A percentile compares a stretch with the other conserved stretches of the same genome.
Conservation (phyloP, 148 eudicot species). For the Polygonum aviculare region DNA sequence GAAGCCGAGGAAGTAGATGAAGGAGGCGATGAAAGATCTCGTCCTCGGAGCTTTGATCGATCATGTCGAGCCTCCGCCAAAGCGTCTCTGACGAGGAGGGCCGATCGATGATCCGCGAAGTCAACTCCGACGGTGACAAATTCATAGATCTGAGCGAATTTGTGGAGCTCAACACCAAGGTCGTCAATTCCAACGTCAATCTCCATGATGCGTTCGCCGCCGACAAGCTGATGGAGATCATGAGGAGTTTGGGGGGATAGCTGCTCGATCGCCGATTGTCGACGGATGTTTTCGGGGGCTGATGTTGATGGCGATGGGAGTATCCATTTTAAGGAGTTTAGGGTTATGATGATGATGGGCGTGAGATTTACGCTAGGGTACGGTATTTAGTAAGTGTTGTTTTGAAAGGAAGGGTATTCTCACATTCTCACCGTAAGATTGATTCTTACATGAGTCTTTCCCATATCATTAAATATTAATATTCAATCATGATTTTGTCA, state of each 20-base stretch:
- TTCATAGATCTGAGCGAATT: constrained; percentile 25
- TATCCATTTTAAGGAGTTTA: constrained; percentile 30
- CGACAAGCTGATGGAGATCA: constrained; percentile 20
- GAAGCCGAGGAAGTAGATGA: constrained; percentile 70
- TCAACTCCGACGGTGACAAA: constrained; percentile 26
- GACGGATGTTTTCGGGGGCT: constrained; percentile 25
- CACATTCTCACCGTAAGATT: no score
- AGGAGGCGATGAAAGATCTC: constrained; percentile 43
- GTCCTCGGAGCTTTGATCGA: constrained; percentile 18
- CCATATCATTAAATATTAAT: no score
- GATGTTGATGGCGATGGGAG: constrained; percentile 26
- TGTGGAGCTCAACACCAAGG: constrained; percentile 25
- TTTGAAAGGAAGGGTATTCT: no score
- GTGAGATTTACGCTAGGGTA: constrained; percentile 15
- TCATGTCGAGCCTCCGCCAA: constrained; percentile 24
- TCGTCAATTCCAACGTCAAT: constrained; percentile 15
- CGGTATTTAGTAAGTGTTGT: no score
- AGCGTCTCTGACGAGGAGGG: constrained; percentile 20
- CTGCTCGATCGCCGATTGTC: constrained; percentile 23
- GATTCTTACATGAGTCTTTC: no score
- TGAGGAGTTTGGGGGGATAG: constrained; percentile 27
- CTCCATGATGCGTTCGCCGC: constrained; percentile 26
- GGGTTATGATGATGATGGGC: constrained; percentile 31
- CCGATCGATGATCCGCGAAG: constrained; percentile 19
- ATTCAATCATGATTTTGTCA: no score